These are phyloP conservation scores for Colletotrichum abscissum DNA, from an alignment of 2,329 filamentous ascomycete genomes.

Conservation along the genomic window DNA sequence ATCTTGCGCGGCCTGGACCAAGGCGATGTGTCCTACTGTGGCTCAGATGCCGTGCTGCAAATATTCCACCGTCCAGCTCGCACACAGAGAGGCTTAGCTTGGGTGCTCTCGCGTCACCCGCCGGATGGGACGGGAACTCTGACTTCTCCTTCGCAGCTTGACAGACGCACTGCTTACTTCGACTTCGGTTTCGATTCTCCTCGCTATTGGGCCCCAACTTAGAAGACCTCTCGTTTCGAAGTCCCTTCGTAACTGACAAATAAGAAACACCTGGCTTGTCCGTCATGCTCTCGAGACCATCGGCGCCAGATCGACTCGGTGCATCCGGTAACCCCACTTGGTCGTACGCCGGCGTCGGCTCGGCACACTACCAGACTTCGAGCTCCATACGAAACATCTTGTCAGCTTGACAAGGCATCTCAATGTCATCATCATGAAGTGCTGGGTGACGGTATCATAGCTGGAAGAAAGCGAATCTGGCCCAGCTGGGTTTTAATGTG, in stretches of 20 bases:
- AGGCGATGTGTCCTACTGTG: slow-evolving; percentile 15
- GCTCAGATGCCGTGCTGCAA: slow-evolving; percentile 17
- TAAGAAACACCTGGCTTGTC: background rate
- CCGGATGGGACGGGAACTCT: background rate
- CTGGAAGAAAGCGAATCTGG: background rate
- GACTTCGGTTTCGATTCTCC: background rate
- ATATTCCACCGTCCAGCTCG: background rate
- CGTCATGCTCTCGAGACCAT: background rate
- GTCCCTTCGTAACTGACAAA: slow-evolving; percentile 13
- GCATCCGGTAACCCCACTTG: slow-evolving; percentile 14
- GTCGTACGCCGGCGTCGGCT: slow-evolving; percentile 18
- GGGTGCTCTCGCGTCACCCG: slow-evolving; percentile 15
- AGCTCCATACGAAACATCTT: background rate
- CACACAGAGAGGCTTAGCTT: slow-evolving; percentile 21
- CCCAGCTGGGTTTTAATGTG: background rate
- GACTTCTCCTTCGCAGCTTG: slow-evolving; percentile 1
- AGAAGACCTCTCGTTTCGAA: background rate
- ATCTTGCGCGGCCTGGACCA: slow-evolving; percentile 6
- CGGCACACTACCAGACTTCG: slow-evolving; percentile 1
- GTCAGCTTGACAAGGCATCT: background rate
- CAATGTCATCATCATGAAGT: slow-evolving; percentile 20
- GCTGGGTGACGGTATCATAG: background rate
- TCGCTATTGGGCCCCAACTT: background rate
- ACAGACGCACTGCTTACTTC: slow-evolving; percentile 3
- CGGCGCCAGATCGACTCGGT: slow-evolving; percentile 27